These are phyloP conservation scores for Colletotrichum sp. DNA, from an alignment of 2,329 filamentous ascomycete genomes.

Conservation along the genomic window DNA sequence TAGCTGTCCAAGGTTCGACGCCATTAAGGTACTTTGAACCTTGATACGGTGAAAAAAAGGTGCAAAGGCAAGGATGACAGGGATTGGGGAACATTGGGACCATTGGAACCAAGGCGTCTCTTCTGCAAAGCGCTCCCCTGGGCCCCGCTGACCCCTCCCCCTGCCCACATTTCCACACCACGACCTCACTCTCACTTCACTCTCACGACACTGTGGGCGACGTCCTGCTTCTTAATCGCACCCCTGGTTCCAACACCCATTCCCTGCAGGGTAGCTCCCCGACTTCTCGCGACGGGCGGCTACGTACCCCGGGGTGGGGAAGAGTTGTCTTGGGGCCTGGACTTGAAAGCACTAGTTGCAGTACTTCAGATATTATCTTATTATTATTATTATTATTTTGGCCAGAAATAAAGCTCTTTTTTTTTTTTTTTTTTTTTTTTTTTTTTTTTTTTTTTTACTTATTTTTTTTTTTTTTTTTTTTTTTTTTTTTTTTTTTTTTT, in stretches of 20 bases:
- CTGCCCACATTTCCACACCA: neutral
- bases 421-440: too few relatives aligned
- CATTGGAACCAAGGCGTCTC: slow-evolving; percentile 1
- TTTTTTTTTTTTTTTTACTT: too few relatives aligned
- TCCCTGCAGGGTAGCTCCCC: slow-evolving; percentile 15
- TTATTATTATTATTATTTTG: neutral
- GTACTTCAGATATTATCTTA: neutral
- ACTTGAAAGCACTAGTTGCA: neutral
- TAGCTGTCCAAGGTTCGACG: slow-evolving; percentile 3
- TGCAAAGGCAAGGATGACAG: neutral
- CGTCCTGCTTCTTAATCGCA: neutral
- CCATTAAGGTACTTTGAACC: neutral
- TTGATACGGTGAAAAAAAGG: neutral
- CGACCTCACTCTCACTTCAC: neutral
- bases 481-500: too few relatives aligned
- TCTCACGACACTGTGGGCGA: slow-evolving; percentile 1
- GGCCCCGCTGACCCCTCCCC: neutral
- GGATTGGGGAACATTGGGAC: slow-evolving; percentile 1
- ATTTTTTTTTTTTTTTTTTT: too few relatives aligned
- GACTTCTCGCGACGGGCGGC: slow-evolving; percentile 10
- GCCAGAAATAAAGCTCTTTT: too few relatives aligned
- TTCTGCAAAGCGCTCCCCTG: neutral
- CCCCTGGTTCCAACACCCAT: slow-evolving; percentile 1
- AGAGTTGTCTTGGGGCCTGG: neutral
- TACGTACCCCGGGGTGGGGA: slow-evolving; percentile 16